Base-by-base conservation (phyloP, 192 early-diverging fungal genomes). In the Chytriomyces sp. region DNA sequence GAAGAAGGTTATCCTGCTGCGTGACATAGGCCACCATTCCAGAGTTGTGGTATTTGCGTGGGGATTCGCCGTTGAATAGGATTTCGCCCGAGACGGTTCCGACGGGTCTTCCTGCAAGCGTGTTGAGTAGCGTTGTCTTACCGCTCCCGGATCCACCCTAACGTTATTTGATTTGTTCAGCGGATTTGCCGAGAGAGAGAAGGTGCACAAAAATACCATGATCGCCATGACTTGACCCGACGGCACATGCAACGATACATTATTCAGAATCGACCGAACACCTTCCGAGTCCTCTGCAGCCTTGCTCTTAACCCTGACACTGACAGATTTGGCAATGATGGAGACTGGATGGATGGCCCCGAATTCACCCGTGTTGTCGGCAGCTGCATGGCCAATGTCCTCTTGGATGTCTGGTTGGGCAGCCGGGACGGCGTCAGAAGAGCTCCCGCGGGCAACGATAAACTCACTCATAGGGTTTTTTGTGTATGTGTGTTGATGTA, bases 51-150 rank as follows among this genome's bases (percentile, higher is more conserved):
- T 26, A 81, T 8, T 44, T 61, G 59, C 47, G 78, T 23, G 61
- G 85, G 46, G 91, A 81, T 43, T 86, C 82, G 18, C 93, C 94
- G 77, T 96, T 93, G 45, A 96, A 90, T 70, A 85, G 81, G n/a
- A 97, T 90, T 61, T 89, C 80, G 6, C 97, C 96, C 46, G 82
- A 78, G 11, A 94, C 81, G 0, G 73, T 83, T 45, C 69, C 92
- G 89, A 45, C 88, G 79, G 72, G 92, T 91, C 81, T 89, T 85
- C 75, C 95, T 82, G 82, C 84, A 13, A 89, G 66, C 11, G 79
- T 75, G 69, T 87, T 84, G 7, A 89, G 67, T 6, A 89, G 69
- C 0, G 84, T 85, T 8, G 80, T 82, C 71, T 87, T 86, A 6
- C 85, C 85, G 45, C 80, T 79, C 6, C 83, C 80, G 18, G 68